Conservation (phyloP, 2,329 filamentous ascomycete species). For the Aspergillus sp. region DNA sequence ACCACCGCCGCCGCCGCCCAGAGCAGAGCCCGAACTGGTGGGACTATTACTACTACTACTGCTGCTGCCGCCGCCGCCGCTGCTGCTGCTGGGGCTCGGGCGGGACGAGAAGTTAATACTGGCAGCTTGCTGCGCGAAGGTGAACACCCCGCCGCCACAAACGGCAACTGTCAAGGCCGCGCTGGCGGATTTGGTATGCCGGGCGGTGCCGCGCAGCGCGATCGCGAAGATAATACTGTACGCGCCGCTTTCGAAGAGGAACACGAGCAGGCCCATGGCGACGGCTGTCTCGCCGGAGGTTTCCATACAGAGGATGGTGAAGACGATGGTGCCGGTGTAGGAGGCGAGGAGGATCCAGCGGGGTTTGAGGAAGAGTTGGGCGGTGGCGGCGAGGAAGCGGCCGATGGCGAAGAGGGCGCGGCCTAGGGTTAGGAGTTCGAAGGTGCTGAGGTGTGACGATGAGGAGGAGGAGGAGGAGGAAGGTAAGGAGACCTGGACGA, state of each 20-base stretch:
- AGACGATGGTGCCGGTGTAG: constrained; percentile 46
- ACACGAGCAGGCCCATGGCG: constrained; percentile 44
- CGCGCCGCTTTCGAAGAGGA: constrained; percentile 53
- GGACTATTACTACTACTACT: too few relatives aligned
- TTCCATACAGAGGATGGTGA: constrained; percentile 44
- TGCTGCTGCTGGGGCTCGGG: too few relatives aligned
- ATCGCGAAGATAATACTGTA: constrained; percentile 54
- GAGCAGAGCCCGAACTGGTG: too few relatives aligned
- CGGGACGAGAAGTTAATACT: not conserved
- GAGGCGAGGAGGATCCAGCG: constrained; percentile 49
- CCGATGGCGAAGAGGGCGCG: constrained; percentile 52
- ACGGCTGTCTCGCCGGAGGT: constrained; percentile 35
- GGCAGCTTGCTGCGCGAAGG: constrained; percentile 47
- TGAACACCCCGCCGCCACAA: constrained; percentile 47
- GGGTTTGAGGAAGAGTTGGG: constrained; percentile 49
- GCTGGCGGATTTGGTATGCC: constrained; percentile 50
- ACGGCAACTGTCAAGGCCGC: constrained; percentile 48
- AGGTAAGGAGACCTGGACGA: constrained; percentile 33
- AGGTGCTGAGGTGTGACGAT: constrained; percentile 19
- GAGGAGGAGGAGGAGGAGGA: not conserved
- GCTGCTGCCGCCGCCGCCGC: too few relatives aligned
- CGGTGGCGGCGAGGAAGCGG: constrained; percentile 48
- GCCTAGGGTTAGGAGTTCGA: constrained; percentile 45
- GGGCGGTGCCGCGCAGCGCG: constrained; percentile 49
- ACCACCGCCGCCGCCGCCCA: too few relatives aligned